Evolutionary conservation across 1,284 basidiomycete species (phyloP).

Genomic region (Pseudozyma flocculosa): DNA sequence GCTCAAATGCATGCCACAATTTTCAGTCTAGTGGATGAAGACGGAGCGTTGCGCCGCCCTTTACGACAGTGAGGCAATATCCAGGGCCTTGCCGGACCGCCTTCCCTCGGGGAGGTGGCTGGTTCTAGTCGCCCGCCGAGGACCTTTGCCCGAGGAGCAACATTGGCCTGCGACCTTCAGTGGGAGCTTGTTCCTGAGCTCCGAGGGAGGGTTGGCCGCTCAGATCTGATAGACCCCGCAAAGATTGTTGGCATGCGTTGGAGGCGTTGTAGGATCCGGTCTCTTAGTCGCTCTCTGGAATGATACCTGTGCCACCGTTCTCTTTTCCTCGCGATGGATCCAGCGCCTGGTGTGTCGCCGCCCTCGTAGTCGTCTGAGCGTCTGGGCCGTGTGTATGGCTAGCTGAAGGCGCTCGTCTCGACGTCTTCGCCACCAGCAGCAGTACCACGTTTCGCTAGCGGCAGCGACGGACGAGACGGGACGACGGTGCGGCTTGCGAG

Average conservation of each 20-base stretch:
- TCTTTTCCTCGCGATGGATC: too few species aligned
- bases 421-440: too few species aligned
- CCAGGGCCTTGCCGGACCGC: slow-evolving; percentile 36
- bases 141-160: slow-evolving; percentile 52
- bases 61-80: slow-evolving; percentile 51
- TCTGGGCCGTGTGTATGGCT: too few species aligned
- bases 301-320: too few species aligned
- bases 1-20: slow-evolving; percentile 55
- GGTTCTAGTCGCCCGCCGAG: slow-evolving; percentile 54
- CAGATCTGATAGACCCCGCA: slow-evolving; percentile 51
- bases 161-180: slow-evolving; percentile 49
- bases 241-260: slow-evolving; percentile 6
- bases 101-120: slow-evolving; percentile 7
- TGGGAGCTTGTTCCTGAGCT: slow-evolving; percentile 52
- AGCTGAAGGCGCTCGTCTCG: too few species aligned
- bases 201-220: slow-evolving; percentile 53
- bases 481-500: too few species aligned
- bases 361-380: too few species aligned
- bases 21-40: slow-evolving; percentile 56
- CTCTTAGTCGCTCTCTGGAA: too few species aligned
- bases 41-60: slow-evolving; percentile 50
- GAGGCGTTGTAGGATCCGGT: not conserved
- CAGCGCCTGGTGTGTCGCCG: too few species aligned
- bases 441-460: too few species aligned
- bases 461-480: too few species aligned